phyloP scores from a whole-genome alignment of 371 early-diverging fungal genomes.

The Paraphysoderma sedebokerense region DNA sequence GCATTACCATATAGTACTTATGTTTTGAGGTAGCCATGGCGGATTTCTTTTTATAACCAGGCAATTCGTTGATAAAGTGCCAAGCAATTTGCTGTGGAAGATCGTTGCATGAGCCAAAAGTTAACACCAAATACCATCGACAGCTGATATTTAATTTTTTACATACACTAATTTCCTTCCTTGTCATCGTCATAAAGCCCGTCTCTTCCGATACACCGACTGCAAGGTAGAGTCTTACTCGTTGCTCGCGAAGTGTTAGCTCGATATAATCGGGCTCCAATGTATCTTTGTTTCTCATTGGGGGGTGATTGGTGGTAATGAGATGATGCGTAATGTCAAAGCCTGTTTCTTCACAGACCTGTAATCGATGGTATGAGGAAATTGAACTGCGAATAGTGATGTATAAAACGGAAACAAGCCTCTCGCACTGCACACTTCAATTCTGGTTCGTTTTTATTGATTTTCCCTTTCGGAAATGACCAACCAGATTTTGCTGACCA shows the following conservation, averaged over 20 bases:
- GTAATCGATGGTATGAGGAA: neutral
- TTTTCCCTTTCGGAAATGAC: slow-evolving; percentile 99
- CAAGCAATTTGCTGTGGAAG: slow-evolving; percentile 39
- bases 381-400: neutral
- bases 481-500: slow-evolving; percentile 75
- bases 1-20: slow-evolving; percentile 33
- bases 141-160: neutral
- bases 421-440: slow-evolving; percentile 90
- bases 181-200: slow-evolving; percentile 67
- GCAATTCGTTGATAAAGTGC: slow-evolving; percentile 24
- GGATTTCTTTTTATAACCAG: slow-evolving; percentile 11
- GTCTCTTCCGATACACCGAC: slow-evolving; percentile 76
- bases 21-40: slow-evolving; percentile 3
- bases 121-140: neutral
- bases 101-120: neutral
- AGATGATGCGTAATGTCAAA: slow-evolving; percentile 70
- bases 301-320: slow-evolving; percentile 1
- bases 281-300: neutral
- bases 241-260: slow-evolving; percentile 65
- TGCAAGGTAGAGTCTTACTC: slow-evolving; percentile 79
- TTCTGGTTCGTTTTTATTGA: slow-evolving; percentile 88
- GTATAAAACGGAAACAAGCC: slow-evolving; percentile 13
- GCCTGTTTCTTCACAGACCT: slow-evolving; percentile 94
- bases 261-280: slow-evolving; percentile 60
- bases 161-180: slow-evolving; percentile 87